Conservation (phyloP, 1,139 yeast species). For the Debaryomycetaceae sp. region DNA sequence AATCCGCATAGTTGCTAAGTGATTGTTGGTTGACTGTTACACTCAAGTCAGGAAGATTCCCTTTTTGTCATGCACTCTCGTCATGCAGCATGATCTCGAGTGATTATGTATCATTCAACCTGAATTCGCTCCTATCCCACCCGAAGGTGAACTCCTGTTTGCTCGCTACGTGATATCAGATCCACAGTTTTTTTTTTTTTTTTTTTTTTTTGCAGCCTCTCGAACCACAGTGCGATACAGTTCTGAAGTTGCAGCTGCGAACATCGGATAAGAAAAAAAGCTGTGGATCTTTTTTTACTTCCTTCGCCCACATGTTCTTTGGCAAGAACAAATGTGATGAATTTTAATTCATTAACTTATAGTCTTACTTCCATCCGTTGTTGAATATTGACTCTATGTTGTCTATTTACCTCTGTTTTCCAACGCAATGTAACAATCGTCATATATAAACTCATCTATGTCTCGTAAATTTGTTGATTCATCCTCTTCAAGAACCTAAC, state of each 20-base stretch:
- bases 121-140: neutral
- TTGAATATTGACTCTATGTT: neutral
- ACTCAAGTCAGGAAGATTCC: neutral
- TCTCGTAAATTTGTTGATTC: too few species aligned
- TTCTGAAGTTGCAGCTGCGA: neutral
- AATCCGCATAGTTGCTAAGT: neutral
- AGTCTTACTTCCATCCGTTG: neutral
- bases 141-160: neutral
- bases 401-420: neutral
- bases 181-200: neutral
- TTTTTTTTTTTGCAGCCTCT: neutral
- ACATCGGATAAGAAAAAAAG: neutral
- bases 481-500: too few species aligned
- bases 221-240: neutral
- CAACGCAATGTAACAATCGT: neutral
- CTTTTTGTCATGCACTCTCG: neutral
- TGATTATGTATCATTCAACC: neutral
- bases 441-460: neutral
- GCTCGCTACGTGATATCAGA: neutral
- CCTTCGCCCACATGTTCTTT: neutral
- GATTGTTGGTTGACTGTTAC: too few species aligned
- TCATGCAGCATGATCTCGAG: neutral
- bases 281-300: neutral
- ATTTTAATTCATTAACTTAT: too few species aligned
- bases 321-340: neutral